A percentile compares a stretch with the other conserved stretches of the same genome.
Evolutionary conservation across 2,329 filamentous ascomycete genomes (phyloP).

Genomic region (Curvularia eragrostidis): DNA sequence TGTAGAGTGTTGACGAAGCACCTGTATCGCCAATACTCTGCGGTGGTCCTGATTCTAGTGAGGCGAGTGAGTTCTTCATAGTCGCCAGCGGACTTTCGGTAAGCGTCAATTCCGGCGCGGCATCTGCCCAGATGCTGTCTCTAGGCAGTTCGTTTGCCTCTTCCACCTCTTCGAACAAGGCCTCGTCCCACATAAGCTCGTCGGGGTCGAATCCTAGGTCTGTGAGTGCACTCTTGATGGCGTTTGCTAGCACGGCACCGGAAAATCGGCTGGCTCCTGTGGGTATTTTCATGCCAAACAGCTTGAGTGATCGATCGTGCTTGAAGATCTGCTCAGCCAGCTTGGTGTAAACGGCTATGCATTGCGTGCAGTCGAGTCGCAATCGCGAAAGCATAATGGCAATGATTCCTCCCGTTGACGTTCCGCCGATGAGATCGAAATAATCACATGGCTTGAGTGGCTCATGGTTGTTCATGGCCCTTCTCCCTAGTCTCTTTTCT

Average conservation of each 20-base stretch:
- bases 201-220: slow-evolving; percentile 44
- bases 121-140: slow-evolving; percentile 48
- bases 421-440: slow-evolving; percentile 52
- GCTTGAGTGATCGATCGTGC: slow-evolving; percentile 45
- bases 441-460: slow-evolving; percentile 50
- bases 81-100: slow-evolving; percentile 40
- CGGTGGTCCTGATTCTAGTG: slow-evolving; percentile 18
- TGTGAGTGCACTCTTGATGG: slow-evolving; percentile 45
- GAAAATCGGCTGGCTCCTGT: slow-evolving; percentile 48
- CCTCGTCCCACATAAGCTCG: slow-evolving; percentile 52
- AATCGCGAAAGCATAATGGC: slow-evolving; percentile 51
- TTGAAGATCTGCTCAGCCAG: slow-evolving; percentile 50
- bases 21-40: slow-evolving; percentile 4
- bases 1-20: slow-evolving; percentile 16
- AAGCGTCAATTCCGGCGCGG: slow-evolving; percentile 24
- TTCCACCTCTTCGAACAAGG: slow-evolving; percentile 47
- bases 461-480: slow-evolving; percentile 34
- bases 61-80: slow-evolving; percentile 23
- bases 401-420: slow-evolving; percentile 52
- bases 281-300: slow-evolving; percentile 47
- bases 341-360: slow-evolving; percentile 48
- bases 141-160: slow-evolving; percentile 30
- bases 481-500: slow-evolving; percentile 46
- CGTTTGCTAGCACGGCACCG: slow-evolving; percentile 45
- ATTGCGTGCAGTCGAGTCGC: slow-evolving; percentile 47